Evolutionary conservation across 192 early-diverging fungal genomes (phyloP), one percentile per base, ranked within the genome.

Genomic region (Backusella morwellensis): DNA sequence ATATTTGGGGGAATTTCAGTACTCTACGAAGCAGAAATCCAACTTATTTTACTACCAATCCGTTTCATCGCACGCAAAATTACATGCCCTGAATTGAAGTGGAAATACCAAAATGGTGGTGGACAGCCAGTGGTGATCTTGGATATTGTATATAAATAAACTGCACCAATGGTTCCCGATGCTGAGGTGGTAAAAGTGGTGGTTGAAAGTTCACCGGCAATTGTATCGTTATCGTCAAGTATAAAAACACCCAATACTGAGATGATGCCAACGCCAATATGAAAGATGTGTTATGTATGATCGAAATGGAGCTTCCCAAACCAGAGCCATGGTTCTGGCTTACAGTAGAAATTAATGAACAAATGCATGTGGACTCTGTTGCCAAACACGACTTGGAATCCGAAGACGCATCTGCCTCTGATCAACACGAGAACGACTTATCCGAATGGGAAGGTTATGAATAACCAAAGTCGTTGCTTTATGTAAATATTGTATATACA

Each of bases 11-110:
- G n/a, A n/a, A n/a, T n/a, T n/a, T n/a, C n/a, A n/a, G n/a, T n/a
- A n/a, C n/a, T n/a, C n/a, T n/a, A n/a, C n/a, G n/a, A n/a, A n/a
- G n/a, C n/a, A n/a, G n/a, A n/a, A n/a, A n/a, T n/a, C n/a, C n/a
- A n/a, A n/a, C n/a, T n/a, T n/a, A 23, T 94, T 95, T 0, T 94
- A 90, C 81, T 95, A 99, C 84, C 86, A 97, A 78, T 96, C 95
- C 0, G 91, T 93, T 11, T 95, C 97, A 21, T 96, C 87, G 95
- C 96, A 14, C 83, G 96, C 36, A 94, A 93, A 38, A 88, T 97
- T 54, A 90, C 93, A 17, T 81, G 93, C 29, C 88, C 86, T 0
- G 86, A 92, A 69, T 76, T 97, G 35, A 97, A 97, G 79, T 86
- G 96, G 63, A 87, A 92, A 78, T 96, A 94, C 70, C 82, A 86